These are phyloP conservation scores for Gaillardinia entomophila DNA, from an alignment of 805 yeast species.

Conservation along the genomic window DNA sequence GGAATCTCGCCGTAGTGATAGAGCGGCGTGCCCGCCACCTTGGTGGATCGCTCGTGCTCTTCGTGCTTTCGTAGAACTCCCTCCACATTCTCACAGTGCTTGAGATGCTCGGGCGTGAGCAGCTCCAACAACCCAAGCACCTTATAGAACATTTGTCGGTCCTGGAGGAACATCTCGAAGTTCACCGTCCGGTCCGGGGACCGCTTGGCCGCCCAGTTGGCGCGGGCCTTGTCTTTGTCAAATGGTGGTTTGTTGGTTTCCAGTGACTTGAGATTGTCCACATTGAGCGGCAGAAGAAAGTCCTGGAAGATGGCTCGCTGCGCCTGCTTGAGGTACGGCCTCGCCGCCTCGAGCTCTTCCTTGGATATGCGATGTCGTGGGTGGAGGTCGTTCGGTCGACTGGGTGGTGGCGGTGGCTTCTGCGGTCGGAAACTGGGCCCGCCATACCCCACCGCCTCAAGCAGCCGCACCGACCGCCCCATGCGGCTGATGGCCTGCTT, in stretches of 20 bases:
- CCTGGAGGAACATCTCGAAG: conserved; percentile 20
- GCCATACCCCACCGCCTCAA: background rate
- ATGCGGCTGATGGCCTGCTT: conserved; percentile 29
- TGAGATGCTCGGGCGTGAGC: conserved; percentile 25
- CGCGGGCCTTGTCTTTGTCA: conserved; percentile 17
- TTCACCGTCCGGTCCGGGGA: conserved; percentile 11
- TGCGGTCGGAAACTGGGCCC: background rate
- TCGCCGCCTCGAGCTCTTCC: conserved; percentile 6
- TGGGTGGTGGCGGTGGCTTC: too few relatives aligned
- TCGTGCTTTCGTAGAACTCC: conserved; percentile 17
- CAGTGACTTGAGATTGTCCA: conserved; percentile 27
- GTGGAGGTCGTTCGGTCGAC: too few relatives aligned
- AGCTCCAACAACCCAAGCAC: conserved; percentile 28
- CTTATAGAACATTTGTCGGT: conserved; percentile 21
- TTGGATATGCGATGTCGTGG: too few relatives aligned
- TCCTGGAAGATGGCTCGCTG: conserved; percentile 21
- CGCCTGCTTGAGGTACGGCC: conserved; percentile 9
- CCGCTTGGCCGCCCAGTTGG: conserved; percentile 18
- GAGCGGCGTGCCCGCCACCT: conserved; percentile 11
- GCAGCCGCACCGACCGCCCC: conserved; percentile 18
- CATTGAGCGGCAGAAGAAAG: conserved; percentile 28
- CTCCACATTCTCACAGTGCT: conserved; percentile 9
- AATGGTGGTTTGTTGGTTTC: conserved; percentile 17
- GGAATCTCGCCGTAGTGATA: conserved; percentile 27
- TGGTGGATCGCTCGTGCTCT: conserved; percentile 6